A percentile compares a stretch with the other conserved stretches of the same genome.
Conservation (phyloP, 2,329 filamentous ascomycete species). For the Xenosphaeropsis pyriputrescens region DNA sequence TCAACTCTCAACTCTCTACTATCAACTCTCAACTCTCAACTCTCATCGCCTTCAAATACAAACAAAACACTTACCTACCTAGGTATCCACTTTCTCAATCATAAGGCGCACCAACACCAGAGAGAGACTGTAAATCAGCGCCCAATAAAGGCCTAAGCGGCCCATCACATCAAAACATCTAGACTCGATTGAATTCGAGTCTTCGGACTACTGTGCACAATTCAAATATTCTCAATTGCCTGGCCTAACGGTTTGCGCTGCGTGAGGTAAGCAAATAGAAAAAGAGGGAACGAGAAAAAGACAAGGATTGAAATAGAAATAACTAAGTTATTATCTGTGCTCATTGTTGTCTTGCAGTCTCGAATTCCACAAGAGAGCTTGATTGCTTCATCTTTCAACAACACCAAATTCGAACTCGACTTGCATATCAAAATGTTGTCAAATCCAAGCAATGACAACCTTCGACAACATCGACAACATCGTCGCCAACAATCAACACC, state of each 20-base stretch:
- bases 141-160: no score
- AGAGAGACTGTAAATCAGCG: no score
- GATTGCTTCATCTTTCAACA: slow-evolving; percentile 31
- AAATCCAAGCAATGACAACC: slow-evolving; percentile 57
- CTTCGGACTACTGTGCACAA: slow-evolving; percentile 31
- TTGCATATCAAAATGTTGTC: slow-evolving; percentile 62
- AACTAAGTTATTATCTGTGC: slow-evolving; percentile 3
- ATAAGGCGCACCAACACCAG: no score
- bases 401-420: slow-evolving; percentile 53
- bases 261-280: slow-evolving; percentile 45
- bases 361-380: slow-evolving; percentile 34
- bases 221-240: slow-evolving; percentile 32
- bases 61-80: no score
- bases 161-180: no score
- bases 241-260: slow-evolving; percentile 74
- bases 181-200: slow-evolving; percentile 16
- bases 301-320: slow-evolving; percentile 7
- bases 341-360: slow-evolving; percentile 23
- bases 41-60: no score
- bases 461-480: slow-evolving; percentile 62
- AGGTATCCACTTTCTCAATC: no score
- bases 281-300: no score
- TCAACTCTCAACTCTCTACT: no score
- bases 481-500: slow-evolving; percentile 82
- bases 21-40: no score